Conservation (phyloP, 23 red algal species). For the Gracilaria domingensis region DNA sequence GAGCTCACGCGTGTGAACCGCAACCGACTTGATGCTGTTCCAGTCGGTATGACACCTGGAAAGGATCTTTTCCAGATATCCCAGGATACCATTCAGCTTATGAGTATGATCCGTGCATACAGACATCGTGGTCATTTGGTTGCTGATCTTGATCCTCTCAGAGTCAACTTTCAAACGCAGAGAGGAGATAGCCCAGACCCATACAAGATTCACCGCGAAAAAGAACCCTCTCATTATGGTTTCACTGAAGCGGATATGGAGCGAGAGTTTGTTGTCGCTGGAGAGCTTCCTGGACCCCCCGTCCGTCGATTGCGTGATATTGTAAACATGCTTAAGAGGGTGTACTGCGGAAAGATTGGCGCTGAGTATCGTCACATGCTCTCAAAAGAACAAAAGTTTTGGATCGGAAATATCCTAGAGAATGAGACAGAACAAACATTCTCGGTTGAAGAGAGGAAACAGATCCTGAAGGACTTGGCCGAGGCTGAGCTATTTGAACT, state of each 20-base stretch:
- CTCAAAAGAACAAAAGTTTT: constrained; percentile 96
- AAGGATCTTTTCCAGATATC: constrained; percentile 93
- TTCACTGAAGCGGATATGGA: constrained; percentile 98
- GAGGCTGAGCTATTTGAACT: constrained; percentile 96
- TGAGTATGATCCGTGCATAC: constrained; percentile 97
- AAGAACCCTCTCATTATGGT: constrained; percentile 90
- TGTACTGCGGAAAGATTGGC: constrained; percentile 96
- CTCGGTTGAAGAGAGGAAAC: constrained; percentile 81
- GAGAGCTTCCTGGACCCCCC: constrained; percentile 89
- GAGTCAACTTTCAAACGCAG: constrained; percentile 54
- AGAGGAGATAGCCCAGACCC: constrained; percentile 48
- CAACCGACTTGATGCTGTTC: constrained; percentile 69
- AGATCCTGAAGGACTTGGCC: constrained; percentile 79
- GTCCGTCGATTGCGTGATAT: constrained; percentile 91
- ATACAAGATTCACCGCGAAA: constrained; percentile 72
- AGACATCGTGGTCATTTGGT: constrained; percentile 99
- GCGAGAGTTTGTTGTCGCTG: constrained; percentile 91
- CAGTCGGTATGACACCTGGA: constrained; percentile 70
- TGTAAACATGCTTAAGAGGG: constrained; percentile 67
- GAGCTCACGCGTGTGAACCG: constrained; percentile 74
- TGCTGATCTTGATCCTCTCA: constrained; percentile 96
- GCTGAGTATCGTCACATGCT: constrained; percentile 99
- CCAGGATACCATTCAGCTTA: constrained; percentile 94
- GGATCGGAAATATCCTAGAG: constrained; percentile 95
- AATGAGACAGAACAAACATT: constrained; percentile 68